Evolutionary conservation across 441 rosid genomes (phyloP).

Genomic region (Erodium moschatum): DNA sequence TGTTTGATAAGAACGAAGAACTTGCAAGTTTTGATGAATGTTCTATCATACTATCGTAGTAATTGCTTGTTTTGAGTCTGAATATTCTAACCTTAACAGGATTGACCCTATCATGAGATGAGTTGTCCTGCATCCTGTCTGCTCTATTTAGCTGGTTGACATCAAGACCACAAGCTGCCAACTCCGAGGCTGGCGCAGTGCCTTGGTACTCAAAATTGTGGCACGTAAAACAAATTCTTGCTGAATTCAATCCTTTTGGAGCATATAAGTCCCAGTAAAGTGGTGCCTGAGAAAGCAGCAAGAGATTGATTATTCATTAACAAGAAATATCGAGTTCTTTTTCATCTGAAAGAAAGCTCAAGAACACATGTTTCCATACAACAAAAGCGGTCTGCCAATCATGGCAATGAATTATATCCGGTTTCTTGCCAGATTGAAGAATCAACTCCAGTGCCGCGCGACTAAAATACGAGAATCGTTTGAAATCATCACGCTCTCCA

Average conservation of each 20-base stretch:
- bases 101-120: conserved; percentile 66
- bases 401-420: conserved; percentile 95
- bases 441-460: conserved; percentile 94
- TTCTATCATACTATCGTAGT: background rate
- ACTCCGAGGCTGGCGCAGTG: conserved; percentile 68
- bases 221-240: conserved; percentile 93
- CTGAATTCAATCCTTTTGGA: conserved; percentile 84
- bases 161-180: conserved; percentile 89
- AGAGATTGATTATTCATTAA: background rate
- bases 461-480: conserved; percentile 86
- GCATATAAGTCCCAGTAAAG: conserved; percentile 91
- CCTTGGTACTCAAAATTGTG: conserved; percentile 99
- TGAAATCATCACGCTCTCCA: conserved; percentile 92
- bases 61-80: background rate
- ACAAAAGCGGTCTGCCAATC: conserved; percentile 99
- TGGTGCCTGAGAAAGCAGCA: conserved; percentile 55
- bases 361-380: conserved; percentile 35
- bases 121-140: conserved; percentile 94
- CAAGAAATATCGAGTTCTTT: conserved; percentile 14
- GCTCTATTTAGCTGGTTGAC: conserved; percentile 75
- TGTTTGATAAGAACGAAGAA: conserved; percentile 14
- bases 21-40: background rate
- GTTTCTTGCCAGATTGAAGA: conserved; percentile 84
- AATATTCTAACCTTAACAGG: conserved; percentile 56
- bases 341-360: conserved; percentile 7